phyloP scores from a whole-genome alignment of 2,329 filamentous ascomycete genomes.

The Trichoderma sp. region DNA sequence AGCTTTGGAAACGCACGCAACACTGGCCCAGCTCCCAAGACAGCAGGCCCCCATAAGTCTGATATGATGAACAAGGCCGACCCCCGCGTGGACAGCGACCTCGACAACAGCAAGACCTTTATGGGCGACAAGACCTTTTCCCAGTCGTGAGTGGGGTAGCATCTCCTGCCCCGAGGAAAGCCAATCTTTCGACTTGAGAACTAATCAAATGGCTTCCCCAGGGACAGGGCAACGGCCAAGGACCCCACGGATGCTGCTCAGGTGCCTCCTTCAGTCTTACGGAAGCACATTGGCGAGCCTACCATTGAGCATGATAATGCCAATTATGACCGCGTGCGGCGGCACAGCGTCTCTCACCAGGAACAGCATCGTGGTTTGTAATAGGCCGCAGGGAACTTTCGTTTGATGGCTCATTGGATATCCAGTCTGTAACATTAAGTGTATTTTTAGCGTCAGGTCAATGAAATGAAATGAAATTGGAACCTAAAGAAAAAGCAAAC shows the following conservation, averaged over 20 bases:
- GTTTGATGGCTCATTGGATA: neutral
- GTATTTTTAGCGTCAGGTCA: constrained; percentile 16
- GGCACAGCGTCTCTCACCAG: constrained; percentile 52
- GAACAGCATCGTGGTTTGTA: constrained; percentile 51
- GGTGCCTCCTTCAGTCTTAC: constrained; percentile 57
- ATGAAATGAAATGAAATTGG: constrained; percentile 14
- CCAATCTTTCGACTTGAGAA: neutral
- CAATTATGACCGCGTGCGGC: constrained; percentile 44
- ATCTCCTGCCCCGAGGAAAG: neutral
- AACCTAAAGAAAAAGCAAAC: neutral
- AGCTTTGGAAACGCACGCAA: constrained; percentile 24
- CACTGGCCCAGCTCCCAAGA: constrained; percentile 37
- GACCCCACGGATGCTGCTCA: constrained; percentile 59
- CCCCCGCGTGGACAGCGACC: constrained; percentile 56
- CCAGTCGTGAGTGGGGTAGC: constrained; percentile 38
- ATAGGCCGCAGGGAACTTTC: constrained; percentile 17
- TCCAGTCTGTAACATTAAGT: neutral
- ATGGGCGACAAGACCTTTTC: constrained; percentile 54
- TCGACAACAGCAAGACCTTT: constrained; percentile 55
- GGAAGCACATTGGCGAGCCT: constrained; percentile 49
- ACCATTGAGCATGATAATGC: constrained; percentile 47
- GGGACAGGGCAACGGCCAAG: constrained; percentile 26
- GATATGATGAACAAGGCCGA: constrained; percentile 58
- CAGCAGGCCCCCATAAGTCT: constrained; percentile 49
- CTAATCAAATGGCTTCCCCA: neutral